Base-by-base conservation (phyloP, 2,329 filamentous ascomycete species). In the Talaromyces sp. region DNA sequence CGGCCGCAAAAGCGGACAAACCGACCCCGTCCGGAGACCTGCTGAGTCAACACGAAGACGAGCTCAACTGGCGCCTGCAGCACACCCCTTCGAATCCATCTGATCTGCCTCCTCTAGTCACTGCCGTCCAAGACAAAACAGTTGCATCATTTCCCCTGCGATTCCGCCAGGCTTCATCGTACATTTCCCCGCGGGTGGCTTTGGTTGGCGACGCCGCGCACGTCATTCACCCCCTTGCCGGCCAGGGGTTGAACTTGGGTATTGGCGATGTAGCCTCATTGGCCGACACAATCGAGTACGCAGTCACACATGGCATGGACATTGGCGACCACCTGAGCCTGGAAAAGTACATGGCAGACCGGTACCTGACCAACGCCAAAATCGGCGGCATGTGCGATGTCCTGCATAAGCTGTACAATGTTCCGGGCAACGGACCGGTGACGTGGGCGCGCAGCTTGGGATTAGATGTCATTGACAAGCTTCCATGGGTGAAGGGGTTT, bases 121-220 rank as follows among this genome's bases (percentile, higher is more conserved):
- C 84, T 1, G 84, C 80, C 26, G 86, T 97, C 0, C 92, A 97
- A 72, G 82, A 88, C 57, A 87, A 88, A 66, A 91, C 86, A 19
- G 80, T 95, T 14, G 93, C 94, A 1, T 92, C 90, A 0, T 99
- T 99, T 75, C 94, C 94, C 0, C 83, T 99, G 19, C 90, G 89
- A 70, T 82, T 97, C 79, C 88, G 92, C 29, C 94, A 99, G 72
- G 92, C 93, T n/a, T 90, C 95, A 69, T 91, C 90, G 1, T 99
- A 99, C 72, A 89, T 90, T 48, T 89, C 87, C 43, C 91, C 96
- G 69, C 88, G 94, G n/a, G 81, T 97, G 9, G 94, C 92, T 0
- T 84, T 99, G 1, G 86, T 99, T 38, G 94, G 94, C 62, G 94
- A 99, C 66, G 94, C 94, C 1, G 94, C 94, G 8, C 94, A 99